Evolutionary conservation across 2,329 filamentous ascomycete species (phyloP).

Genomic region (Colletotrichum aenigma): DNA sequence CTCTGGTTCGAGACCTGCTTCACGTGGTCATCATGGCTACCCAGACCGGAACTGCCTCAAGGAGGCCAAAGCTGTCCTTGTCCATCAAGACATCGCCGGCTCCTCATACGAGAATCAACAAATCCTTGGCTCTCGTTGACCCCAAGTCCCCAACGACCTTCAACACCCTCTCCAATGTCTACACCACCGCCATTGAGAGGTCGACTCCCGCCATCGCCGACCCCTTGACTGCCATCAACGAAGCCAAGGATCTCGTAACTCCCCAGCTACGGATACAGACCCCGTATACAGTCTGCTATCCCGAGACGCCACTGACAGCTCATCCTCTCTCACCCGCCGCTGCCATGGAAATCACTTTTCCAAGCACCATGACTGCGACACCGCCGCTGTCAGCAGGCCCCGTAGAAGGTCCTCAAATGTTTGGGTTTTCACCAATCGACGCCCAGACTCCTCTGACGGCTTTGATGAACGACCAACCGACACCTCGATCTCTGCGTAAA

Average conservation of each 20-base stretch:
- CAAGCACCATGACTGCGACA: slow-evolving; percentile 64
- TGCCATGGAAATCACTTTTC: slow-evolving; percentile 50
- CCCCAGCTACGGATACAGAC: slow-evolving; percentile 40
- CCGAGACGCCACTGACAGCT: slow-evolving; percentile 59
- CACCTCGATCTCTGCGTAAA: slow-evolving; percentile 40
- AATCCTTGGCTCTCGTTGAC: slow-evolving; percentile 52
- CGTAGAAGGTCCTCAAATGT: slow-evolving; percentile 48
- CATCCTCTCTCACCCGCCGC: slow-evolving; percentile 53
- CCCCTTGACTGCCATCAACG: slow-evolving; percentile 54
- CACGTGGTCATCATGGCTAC: slow-evolving; percentile 37
- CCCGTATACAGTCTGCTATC: slow-evolving; percentile 50
- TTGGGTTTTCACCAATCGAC: slow-evolving; percentile 48
- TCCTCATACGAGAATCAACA: slow-evolving; percentile 41
- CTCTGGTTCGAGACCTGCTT: neutral
- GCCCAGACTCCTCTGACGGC: slow-evolving; percentile 22
- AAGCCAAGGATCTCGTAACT: slow-evolving; percentile 28
- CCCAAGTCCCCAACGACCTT: slow-evolving; percentile 66
- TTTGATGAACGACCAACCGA: neutral
- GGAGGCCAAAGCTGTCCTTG: slow-evolving; percentile 61
- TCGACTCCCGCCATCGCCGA: slow-evolving; percentile 53
- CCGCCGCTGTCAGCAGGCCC: slow-evolving; percentile 61
- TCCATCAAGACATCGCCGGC: slow-evolving; percentile 53
- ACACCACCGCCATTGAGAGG: slow-evolving; percentile 66
- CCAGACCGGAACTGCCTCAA: slow-evolving; percentile 38
- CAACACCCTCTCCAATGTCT: slow-evolving; percentile 71